Conservation (phyloP, 768 basidiomycete genomes). For the Trametes cinnabarina region DNA sequence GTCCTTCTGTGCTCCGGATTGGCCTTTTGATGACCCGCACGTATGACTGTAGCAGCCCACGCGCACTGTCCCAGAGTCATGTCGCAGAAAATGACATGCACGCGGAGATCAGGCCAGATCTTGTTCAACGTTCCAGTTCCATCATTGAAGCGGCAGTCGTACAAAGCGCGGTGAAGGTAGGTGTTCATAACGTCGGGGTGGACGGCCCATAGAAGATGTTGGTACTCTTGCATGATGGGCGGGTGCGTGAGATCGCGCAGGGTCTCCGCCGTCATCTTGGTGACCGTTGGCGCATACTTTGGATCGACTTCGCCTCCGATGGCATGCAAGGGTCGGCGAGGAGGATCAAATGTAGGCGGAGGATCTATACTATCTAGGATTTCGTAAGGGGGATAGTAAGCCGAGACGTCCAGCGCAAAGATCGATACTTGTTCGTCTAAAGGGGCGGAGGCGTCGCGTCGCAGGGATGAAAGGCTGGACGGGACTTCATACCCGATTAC, state of each 20-base stretch:
- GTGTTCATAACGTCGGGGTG: background rate
- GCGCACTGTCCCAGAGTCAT: constrained; percentile 9
- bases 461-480: background rate
- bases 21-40: background rate
- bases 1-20: background rate
- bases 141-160: constrained; percentile 4
- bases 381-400: constrained; percentile 4
- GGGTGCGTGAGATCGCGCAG: constrained; percentile 7
- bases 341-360: background rate
- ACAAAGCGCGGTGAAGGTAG: constrained; percentile 5
- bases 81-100: constrained; percentile 11
- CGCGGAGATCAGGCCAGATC: constrained; percentile 3
- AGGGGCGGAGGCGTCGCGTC: background rate
- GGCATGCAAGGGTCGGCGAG: constrained; percentile 1
- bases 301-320: background rate
- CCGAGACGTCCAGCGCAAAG: background rate
- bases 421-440: background rate
- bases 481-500: constrained; percentile 2
- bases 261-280: constrained; percentile 6
- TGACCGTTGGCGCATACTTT: background rate
- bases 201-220: constrained; percentile 2
- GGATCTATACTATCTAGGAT: background rate
- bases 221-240: background rate
- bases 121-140: background rate
- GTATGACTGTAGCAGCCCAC: constrained; percentile 1